phyloP scores from a whole-genome alignment of 1,284 basidiomycete genomes.

The Sanghuangporus weigelae region DNA sequence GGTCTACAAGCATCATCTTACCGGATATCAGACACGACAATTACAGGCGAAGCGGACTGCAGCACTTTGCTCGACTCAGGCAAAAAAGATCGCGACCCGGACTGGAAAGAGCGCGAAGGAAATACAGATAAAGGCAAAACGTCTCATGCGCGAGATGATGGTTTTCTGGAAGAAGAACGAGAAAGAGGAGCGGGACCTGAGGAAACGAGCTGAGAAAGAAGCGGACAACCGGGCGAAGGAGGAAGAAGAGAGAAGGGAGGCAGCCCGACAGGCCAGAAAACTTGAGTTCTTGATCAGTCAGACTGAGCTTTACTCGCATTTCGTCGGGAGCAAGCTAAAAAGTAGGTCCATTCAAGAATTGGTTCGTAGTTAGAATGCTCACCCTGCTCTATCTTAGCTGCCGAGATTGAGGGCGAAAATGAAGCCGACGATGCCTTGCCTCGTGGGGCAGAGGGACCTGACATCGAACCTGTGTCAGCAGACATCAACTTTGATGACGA shows the following conservation, averaged over 20 bases:
- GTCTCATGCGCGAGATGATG: slow-evolving; percentile 91
- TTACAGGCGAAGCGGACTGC: slow-evolving; percentile 75
- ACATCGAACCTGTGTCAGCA: slow-evolving; percentile 49
- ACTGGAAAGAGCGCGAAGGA: slow-evolving; percentile 86
- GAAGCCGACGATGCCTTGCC: slow-evolving; percentile 38
- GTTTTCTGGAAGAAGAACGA: slow-evolving; percentile 99
- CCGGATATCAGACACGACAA: slow-evolving; percentile 58
- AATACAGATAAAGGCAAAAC: slow-evolving; percentile 80
- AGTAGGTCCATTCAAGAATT: slow-evolving; percentile 47
- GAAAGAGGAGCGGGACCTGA: slow-evolving; percentile 89
- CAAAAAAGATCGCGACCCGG: slow-evolving; percentile 76
- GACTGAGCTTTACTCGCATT: slow-evolving; percentile 98
- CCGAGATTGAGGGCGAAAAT: slow-evolving; percentile 81
- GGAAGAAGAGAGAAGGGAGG: slow-evolving; percentile 96
- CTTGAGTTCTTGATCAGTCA: slow-evolving; percentile 99
- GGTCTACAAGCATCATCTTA: slow-evolving; percentile 76
- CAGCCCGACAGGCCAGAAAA: slow-evolving; percentile 92
- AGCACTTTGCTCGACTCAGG: slow-evolving; percentile 71
- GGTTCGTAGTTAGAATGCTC: slow-evolving; percentile 13
- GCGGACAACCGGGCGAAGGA: slow-evolving; percentile 85
- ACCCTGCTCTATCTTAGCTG: slow-evolving; percentile 44
- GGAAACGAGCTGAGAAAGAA: slow-evolving; percentile 93
- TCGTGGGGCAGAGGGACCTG: slow-evolving; percentile 54
- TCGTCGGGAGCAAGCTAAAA: slow-evolving; percentile 98
- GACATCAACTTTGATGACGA: slow-evolving; percentile 97